These are phyloP conservation scores for Colletotrichum cereale DNA, from an alignment of 2,329 filamentous ascomycete genomes.

Conservation along the genomic window DNA sequence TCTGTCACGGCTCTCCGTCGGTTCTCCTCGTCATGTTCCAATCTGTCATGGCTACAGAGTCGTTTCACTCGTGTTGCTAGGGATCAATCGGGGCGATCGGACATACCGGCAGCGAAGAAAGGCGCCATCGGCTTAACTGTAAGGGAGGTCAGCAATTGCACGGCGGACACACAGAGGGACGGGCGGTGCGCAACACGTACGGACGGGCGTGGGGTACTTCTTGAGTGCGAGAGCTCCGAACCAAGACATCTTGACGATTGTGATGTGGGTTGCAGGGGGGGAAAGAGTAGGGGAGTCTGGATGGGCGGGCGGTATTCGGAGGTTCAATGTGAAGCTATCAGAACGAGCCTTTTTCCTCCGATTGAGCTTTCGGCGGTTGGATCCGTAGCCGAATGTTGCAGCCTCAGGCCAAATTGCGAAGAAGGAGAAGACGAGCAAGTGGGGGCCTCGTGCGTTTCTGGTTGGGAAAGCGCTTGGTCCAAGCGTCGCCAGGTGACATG, in stretches of 20 bases:
- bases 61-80: background rate
- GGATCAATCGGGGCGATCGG: constrained; percentile 22
- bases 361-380: constrained; percentile 47
- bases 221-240: constrained; percentile 76
- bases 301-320: constrained; percentile 48
- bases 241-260: constrained; percentile 76
- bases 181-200: constrained; percentile 68
- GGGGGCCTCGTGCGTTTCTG: constrained; percentile 8
- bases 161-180: constrained; percentile 30
- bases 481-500: background rate
- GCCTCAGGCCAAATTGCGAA: constrained; percentile 46
- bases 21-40: background rate
- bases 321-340: constrained; percentile 50
- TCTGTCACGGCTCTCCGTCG: constrained; percentile 2
- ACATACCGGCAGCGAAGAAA: constrained; percentile 95
- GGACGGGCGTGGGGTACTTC: constrained; percentile 84
- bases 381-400: constrained; percentile 50
- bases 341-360: constrained; percentile 56
- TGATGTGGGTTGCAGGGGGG: constrained; percentile 53
- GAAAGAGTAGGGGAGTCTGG: constrained; percentile 49
- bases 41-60: background rate
- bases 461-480: background rate
- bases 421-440: background rate
- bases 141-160: constrained; percentile 42
- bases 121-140: constrained; percentile 91